A percentile compares a stretch with the other conserved stretches of the same genome.
These are phyloP conservation scores for Canavalia ensiformis DNA, from an alignment of 306 rosid genomes.

Conservation along the genomic window DNA sequence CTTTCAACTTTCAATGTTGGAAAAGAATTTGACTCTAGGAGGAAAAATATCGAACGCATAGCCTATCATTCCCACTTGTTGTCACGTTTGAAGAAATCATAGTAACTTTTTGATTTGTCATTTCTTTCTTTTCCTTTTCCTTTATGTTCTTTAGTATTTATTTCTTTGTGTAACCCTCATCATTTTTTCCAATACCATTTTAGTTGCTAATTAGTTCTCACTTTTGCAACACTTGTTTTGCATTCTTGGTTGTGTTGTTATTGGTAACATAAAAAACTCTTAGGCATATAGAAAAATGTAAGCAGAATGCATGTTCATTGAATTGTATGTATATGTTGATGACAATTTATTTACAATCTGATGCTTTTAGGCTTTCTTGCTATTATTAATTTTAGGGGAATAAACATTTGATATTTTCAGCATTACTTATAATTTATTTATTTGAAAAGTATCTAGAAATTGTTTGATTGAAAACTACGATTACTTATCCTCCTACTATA, in stretches of 20 bases:
- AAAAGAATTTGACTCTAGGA: not conserved
- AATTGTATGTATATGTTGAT: not conserved
- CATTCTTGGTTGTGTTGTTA: not conserved
- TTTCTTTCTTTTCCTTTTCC: conserved; percentile 15
- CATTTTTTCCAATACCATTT: conserved; percentile 4
- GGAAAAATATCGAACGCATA: conserved; percentile 48
- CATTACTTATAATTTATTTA: conserved; percentile 10
- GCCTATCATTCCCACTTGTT: conserved; percentile 26
- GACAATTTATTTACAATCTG: conserved; percentile 8
- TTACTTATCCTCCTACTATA: conserved; percentile 27
- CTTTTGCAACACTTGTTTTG: not conserved
- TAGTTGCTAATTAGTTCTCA: not conserved
- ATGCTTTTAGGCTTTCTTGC: conserved; percentile 7
- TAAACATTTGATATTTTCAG: conserved; percentile 25
- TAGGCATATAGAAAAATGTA: not conserved
- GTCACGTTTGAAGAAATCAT: conserved; percentile 12
- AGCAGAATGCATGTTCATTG: not conserved
- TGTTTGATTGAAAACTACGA: not conserved
- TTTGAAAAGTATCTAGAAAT: not conserved
- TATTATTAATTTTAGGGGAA: conserved; percentile 30
- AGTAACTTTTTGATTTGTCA: conserved; percentile 35
- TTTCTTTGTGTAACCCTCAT: not conserved
- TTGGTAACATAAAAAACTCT: not conserved
- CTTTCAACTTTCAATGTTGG: not conserved
- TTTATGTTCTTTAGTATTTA: conserved; percentile 15